phyloP scores from a whole-genome alignment of 2,329 filamentous ascomycete species.

The Fusarium poae region DNA sequence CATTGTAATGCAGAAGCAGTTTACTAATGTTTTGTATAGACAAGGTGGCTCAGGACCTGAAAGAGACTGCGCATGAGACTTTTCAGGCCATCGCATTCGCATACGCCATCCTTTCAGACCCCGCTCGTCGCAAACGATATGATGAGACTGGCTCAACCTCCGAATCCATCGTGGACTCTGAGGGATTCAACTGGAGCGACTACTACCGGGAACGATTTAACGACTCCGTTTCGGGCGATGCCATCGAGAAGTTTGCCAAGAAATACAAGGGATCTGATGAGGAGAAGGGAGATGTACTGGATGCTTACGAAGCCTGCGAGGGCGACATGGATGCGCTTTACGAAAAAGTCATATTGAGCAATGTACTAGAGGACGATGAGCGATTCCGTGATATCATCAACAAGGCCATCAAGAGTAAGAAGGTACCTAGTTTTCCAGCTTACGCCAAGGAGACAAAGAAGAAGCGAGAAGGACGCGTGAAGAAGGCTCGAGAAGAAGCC shows the following conservation, averaged over 20 bases:
- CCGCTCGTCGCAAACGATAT: conserved; percentile 83
- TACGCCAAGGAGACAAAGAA: conserved; percentile 82
- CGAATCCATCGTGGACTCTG: conserved; percentile 80
- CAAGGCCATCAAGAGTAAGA: conserved; percentile 77
- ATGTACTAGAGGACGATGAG: conserved; percentile 85
- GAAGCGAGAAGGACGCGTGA: conserved; percentile 69
- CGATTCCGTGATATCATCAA: conserved; percentile 86
- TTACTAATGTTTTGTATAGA: conserved; percentile 63
- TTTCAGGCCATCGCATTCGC: conserved; percentile 96
- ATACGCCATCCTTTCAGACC: conserved; percentile 91
- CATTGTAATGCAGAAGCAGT: not conserved
- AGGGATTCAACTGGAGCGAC: conserved; percentile 89
- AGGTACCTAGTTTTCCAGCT: conserved; percentile 74
- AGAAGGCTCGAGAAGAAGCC: conserved; percentile 74
- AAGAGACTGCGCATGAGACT: conserved; percentile 78
- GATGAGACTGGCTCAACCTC: conserved; percentile 91
- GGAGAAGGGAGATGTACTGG: conserved; percentile 82
- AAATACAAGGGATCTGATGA: conserved; percentile 90
- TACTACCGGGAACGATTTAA: conserved; percentile 90
- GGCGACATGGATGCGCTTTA: conserved; percentile 85
- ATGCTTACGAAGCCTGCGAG: conserved; percentile 77
- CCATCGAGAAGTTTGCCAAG: conserved; percentile 79
- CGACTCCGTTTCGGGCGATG: conserved; percentile 78
- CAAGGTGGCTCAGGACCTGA: conserved; percentile 78
- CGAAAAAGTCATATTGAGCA: conserved; percentile 86